These are phyloP conservation scores for Polychaeton citri DNA, from an alignment of 2,329 filamentous ascomycete genomes.

Conservation along the genomic window DNA sequence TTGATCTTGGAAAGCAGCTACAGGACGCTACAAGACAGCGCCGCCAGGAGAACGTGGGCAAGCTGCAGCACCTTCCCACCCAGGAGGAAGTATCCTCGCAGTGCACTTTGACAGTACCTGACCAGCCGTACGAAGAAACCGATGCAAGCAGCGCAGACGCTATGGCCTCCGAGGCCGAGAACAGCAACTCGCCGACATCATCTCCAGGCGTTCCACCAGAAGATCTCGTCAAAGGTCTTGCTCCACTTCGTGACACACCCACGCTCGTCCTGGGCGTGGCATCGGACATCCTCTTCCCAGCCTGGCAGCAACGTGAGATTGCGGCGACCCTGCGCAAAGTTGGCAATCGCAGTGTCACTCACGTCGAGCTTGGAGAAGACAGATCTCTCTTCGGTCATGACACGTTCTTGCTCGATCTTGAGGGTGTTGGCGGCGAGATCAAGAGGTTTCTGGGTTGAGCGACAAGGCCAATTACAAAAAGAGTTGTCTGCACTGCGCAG, in stretches of 20 bases:
- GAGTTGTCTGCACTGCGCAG: too few species aligned
- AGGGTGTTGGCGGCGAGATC: conserved; percentile 79
- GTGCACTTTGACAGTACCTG: conserved; percentile 74
- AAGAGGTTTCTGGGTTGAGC: conserved; percentile 59
- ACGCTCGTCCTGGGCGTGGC: conserved; percentile 86
- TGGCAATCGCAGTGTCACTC: conserved; percentile 70
- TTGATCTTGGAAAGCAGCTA: conserved; percentile 68
- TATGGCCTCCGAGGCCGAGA: conserved; percentile 18
- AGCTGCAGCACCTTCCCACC: conserved; percentile 36
- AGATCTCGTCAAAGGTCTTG: conserved; percentile 67
- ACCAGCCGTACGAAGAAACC: conserved; percentile 76
- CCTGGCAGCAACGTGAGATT: conserved; percentile 94
- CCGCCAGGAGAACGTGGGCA: conserved; percentile 46
- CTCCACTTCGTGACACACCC: conserved; percentile 58
- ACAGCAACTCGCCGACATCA: conserved; percentile 16
- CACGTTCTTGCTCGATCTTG: conserved; percentile 82
- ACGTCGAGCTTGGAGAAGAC: conserved; percentile 87
- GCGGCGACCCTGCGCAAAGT: conserved; percentile 64
- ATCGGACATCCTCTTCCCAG: conserved; percentile 91
- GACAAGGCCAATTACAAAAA: neutral
- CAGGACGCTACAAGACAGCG: conserved; percentile 51
- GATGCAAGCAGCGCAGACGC: conserved; percentile 36
- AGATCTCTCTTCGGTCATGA: conserved; percentile 93
- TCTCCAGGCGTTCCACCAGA: conserved; percentile 46
- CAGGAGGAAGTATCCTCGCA: conserved; percentile 8